phyloP scores from a whole-genome alignment of 495 filamentous ascomycete species.

The Xylaria flabelliformis region DNA sequence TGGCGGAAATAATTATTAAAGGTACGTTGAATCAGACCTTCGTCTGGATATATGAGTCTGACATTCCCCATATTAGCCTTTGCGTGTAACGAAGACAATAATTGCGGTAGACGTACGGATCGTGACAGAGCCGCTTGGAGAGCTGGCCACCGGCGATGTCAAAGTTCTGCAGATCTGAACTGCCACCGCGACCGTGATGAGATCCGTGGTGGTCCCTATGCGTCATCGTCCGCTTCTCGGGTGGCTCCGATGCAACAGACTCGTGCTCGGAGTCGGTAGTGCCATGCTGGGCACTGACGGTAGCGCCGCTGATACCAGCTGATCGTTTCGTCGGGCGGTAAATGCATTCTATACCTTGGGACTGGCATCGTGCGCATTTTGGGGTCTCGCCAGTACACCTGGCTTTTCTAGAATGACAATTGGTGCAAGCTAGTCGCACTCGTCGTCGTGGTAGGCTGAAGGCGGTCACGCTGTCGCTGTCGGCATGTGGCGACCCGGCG shows the following conservation, averaged over 20 bases:
- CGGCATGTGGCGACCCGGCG: slow-evolving; percentile 38
- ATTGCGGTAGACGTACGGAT: slow-evolving; percentile 35
- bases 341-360: slow-evolving; percentile 56
- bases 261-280: slow-evolving; percentile 41
- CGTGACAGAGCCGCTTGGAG: slow-evolving; percentile 27
- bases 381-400: slow-evolving; percentile 55
- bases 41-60: slow-evolving; percentile 44
- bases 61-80: slow-evolving; percentile 32
- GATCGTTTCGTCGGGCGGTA: slow-evolving; percentile 56
- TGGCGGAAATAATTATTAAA: slow-evolving; percentile 58
- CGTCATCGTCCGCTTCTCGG: slow-evolving; percentile 41
- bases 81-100: slow-evolving; percentile 8
- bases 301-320: slow-evolving; percentile 27
- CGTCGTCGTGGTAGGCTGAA: slow-evolving; percentile 53
- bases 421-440: slow-evolving; percentile 56
- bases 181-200: slow-evolving; percentile 32
- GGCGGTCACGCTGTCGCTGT: slow-evolving; percentile 38
- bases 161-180: slow-evolving; percentile 29
- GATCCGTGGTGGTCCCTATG: slow-evolving; percentile 39
- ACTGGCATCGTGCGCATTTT: slow-evolving; percentile 54
- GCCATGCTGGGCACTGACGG: slow-evolving; percentile 33
- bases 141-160: slow-evolving; percentile 28
- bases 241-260: slow-evolving; percentile 42
- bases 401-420: slow-evolving; percentile 57
- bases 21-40: slow-evolving; percentile 48